These are phyloP conservation scores for Gloeopeniophorella convolvens DNA, from an alignment of 768 basidiomycete genomes.

Conservation along the genomic window DNA sequence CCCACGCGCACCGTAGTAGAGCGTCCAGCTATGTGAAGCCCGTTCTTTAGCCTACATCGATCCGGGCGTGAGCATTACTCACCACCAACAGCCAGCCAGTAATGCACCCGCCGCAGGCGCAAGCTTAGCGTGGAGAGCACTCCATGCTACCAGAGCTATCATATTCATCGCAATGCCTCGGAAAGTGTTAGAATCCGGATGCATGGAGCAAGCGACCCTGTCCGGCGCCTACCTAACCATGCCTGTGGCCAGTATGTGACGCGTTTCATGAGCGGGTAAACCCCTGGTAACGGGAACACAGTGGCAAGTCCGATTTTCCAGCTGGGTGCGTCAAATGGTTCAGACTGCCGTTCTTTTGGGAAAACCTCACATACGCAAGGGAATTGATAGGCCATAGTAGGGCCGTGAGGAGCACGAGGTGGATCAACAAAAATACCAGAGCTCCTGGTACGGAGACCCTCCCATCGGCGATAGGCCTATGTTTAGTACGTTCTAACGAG, in stretches of 20 bases:
- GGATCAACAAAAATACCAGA: conserved; percentile 14
- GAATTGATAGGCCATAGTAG: conserved; percentile 14
- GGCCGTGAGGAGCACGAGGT: conserved; percentile 7
- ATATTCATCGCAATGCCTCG: conserved; percentile 21
- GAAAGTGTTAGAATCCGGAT: conserved; percentile 1
- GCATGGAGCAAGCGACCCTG: neutral
- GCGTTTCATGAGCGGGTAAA: conserved; percentile 28
- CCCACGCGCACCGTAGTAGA: conserved; percentile 15
- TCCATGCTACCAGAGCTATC: conserved; percentile 19
- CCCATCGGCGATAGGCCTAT: conserved; percentile 20
- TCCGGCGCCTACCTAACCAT: conserved; percentile 23
- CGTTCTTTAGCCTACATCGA: neutral
- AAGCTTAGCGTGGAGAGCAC: neutral
- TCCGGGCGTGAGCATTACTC: neutral
- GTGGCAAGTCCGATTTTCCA: conserved; percentile 20
- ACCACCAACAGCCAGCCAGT: conserved; percentile 1
- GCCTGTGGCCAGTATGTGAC: conserved; percentile 28
- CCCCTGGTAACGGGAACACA: conserved; percentile 21
- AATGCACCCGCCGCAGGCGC: neutral
- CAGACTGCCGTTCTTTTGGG: neutral
- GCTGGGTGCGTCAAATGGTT: conserved; percentile 5
- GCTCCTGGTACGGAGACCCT: conserved; percentile 19
- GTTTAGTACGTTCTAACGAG: conserved; percentile 20
- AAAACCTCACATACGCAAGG: conserved; percentile 11
- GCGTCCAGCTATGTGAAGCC: conserved; percentile 1